A percentile compares a stretch with the other conserved stretches of the same genome.
These are phyloP conservation scores for Sporothrix schenckii DNA, from an alignment of 2,329 filamentous ascomycete species.

Conservation along the genomic window DNA sequence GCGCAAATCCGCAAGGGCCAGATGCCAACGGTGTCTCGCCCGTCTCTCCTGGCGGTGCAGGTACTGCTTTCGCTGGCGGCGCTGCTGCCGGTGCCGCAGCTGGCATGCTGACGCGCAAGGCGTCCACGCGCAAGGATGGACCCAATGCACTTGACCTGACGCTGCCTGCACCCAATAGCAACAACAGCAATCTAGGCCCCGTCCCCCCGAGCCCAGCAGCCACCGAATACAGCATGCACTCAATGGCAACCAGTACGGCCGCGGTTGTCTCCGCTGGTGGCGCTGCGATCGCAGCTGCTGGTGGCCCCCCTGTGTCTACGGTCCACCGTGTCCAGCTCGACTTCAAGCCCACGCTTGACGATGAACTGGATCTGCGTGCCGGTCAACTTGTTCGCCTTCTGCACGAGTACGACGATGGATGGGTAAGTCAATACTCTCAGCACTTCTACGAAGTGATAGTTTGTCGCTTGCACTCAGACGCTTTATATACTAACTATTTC, in stretches of 20 bases:
- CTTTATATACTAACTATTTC: not conserved
- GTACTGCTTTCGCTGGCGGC: conserved; percentile 43
- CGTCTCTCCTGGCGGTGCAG: conserved; percentile 34
- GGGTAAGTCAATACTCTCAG: conserved; percentile 64
- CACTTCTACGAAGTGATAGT: conserved; percentile 18
- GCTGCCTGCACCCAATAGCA: conserved; percentile 42
- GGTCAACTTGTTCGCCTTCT: conserved; percentile 86
- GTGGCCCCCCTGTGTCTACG: conserved; percentile 61
- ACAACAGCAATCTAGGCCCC: conserved; percentile 41
- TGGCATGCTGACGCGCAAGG: conserved; percentile 54
- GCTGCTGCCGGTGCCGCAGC: conserved; percentile 47
- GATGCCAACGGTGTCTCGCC: conserved; percentile 38
- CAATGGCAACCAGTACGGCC: conserved; percentile 53
- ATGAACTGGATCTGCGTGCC: conserved; percentile 79
- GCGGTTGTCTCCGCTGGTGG: conserved; percentile 55
- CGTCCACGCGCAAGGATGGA: conserved; percentile 59
- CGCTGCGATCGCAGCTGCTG: conserved; percentile 64
- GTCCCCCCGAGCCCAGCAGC: conserved; percentile 62
- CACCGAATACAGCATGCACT: conserved; percentile 64
- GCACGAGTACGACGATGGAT: conserved; percentile 97
- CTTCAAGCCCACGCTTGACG: conserved; percentile 88
- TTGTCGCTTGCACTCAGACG: not conserved
- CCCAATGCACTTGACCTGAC: conserved; percentile 60
- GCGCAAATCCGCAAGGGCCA: conserved; percentile 45
- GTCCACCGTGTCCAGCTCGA: conserved; percentile 94